Conservation (phyloP, 805 yeast genomes). For the Hyphopichia homilentoma region DNA sequence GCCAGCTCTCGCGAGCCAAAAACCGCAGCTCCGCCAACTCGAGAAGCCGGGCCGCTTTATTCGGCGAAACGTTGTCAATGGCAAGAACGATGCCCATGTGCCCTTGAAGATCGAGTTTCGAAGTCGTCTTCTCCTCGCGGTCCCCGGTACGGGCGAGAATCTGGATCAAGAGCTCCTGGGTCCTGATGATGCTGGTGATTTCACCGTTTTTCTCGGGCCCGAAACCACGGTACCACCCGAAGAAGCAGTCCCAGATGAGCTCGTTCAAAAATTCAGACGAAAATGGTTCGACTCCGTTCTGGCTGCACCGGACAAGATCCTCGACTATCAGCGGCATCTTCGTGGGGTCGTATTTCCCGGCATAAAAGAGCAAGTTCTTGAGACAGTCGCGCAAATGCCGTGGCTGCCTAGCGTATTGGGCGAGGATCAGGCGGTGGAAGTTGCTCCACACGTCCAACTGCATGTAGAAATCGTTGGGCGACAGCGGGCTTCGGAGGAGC, state of each 20-base stretch:
- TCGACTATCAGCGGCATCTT: conserved; percentile 16
- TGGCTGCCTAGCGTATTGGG: conserved; percentile 15
- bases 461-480: conserved; percentile 25
- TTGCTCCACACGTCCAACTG: conserved; percentile 36
- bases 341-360: conserved; percentile 19
- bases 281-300: too few species aligned
- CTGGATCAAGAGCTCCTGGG: conserved; percentile 27
- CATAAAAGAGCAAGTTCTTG: conserved; percentile 25
- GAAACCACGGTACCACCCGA: conserved; percentile 7
- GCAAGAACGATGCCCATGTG: conserved; percentile 36
- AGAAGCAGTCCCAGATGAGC: conserved; percentile 27
- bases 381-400: conserved; percentile 17
- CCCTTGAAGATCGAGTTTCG: conserved; percentile 21
- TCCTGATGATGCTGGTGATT: conserved; percentile 13
- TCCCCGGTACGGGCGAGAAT: conserved; percentile 7
- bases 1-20: background rate
- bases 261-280: conserved; percentile 19
- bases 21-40: conserved; percentile 22
- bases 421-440: conserved; percentile 19
- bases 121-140: conserved; percentile 1
- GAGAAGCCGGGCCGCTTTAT: conserved; percentile 24
- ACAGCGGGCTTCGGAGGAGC: conserved; percentile 32
- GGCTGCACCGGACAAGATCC: too few species aligned
- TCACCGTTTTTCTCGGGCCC: background rate
- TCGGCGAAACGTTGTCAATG: conserved; percentile 17